Conservation (phyloP, 1,284 basidiomycete genomes). For the Apiotrichum mycotoxinovorans region DNA sequence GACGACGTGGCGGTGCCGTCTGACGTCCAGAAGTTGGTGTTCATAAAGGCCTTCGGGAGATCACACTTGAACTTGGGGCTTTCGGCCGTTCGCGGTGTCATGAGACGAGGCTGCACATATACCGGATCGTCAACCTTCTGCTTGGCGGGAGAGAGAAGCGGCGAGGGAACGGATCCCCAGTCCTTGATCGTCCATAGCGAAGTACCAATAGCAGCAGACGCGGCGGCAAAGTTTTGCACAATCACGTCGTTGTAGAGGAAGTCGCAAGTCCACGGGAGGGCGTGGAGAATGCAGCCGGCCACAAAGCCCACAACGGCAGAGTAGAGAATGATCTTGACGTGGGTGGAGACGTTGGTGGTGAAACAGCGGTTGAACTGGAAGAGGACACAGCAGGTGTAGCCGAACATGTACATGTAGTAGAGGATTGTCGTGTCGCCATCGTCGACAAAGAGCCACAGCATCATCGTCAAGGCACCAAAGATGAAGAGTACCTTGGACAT, state of each 20-base stretch:
- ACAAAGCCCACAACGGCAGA: conserved; percentile 4
- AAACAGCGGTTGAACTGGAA: conserved; percentile 19
- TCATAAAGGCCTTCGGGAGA: conserved; percentile 4
- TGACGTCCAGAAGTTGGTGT: not conserved
- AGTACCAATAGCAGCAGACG: conserved; percentile 3
- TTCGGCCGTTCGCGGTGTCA: not conserved
- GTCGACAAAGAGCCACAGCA: conserved; percentile 14
- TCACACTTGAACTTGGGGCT: not conserved
- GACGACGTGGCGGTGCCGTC: conserved; percentile 4
- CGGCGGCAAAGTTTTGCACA: conserved; percentile 5
- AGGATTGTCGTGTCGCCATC: conserved; percentile 7
- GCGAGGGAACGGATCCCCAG: not conserved
- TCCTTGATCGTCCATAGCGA: conserved; percentile 5
- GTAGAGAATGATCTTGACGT: conserved; percentile 11
- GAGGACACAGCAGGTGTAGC: conserved; percentile 12
- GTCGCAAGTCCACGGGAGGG: conserved; percentile 5
- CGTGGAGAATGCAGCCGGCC: conserved; percentile 4
- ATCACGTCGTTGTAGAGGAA: conserved; percentile 14
- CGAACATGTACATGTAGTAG: conserved; percentile 12
- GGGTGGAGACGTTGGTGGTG: conserved; percentile 10
- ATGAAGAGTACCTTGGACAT: conserved; percentile 10
- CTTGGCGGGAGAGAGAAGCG: not conserved
- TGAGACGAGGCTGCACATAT: conserved; percentile 3
- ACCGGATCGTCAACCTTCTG: not conserved
- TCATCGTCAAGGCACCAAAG: conserved; percentile 7